Percentiles rank a stretch among this genome's conserved stretches.
These are phyloP conservation scores for Ogataea thermomethanolica DNA, from an alignment of 805 yeast species.

Conservation along the genomic window DNA sequence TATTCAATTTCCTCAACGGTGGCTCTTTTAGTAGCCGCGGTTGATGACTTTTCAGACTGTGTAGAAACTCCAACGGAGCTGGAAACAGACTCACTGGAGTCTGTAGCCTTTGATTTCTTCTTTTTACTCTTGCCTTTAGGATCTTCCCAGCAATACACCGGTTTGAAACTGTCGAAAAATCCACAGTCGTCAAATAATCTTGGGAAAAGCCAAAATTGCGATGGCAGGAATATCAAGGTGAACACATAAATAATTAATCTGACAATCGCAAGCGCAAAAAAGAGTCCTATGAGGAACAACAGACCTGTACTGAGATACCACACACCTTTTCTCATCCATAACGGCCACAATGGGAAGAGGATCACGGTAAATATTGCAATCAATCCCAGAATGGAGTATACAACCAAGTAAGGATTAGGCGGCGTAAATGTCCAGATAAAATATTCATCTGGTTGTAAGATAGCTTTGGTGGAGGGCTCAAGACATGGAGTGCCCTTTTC, in stretches of 20 bases:
- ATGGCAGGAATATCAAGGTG: conserved; percentile 53
- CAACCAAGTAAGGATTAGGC: conserved; percentile 59
- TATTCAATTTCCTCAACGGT: conserved; percentile 26
- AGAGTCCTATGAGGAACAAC: conserved; percentile 67
- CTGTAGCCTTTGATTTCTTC: conserved; percentile 6
- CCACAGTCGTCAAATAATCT: conserved; percentile 95
- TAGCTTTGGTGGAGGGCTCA: conserved; percentile 52
- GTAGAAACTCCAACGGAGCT: background rate
- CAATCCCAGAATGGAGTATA: conserved; percentile 63
- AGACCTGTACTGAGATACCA: conserved; percentile 83
- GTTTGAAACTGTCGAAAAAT: conserved; percentile 85
- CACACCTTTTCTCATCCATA: conserved; percentile 80
- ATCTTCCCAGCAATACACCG: conserved; percentile 76
- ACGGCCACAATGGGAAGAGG: conserved; percentile 94
- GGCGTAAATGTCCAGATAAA: conserved; percentile 81
- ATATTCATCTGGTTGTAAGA: conserved; percentile 62
- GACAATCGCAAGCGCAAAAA: conserved; percentile 75
- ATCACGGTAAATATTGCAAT: conserved; percentile 60
- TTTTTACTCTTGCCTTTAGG: conserved; percentile 27
- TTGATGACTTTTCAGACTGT: conserved; percentile 11
- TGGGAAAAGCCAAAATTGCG: conserved; percentile 96
- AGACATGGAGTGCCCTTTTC: conserved; percentile 61
- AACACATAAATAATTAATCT: conserved; percentile 67
- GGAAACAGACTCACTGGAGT: too few species aligned
- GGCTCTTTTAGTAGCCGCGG: conserved; percentile 21